Evolutionary conservation across 257 asterid species (phyloP), one percentile per base, ranked within the genome.

Genomic region (Galeopsis tetrahit): DNA sequence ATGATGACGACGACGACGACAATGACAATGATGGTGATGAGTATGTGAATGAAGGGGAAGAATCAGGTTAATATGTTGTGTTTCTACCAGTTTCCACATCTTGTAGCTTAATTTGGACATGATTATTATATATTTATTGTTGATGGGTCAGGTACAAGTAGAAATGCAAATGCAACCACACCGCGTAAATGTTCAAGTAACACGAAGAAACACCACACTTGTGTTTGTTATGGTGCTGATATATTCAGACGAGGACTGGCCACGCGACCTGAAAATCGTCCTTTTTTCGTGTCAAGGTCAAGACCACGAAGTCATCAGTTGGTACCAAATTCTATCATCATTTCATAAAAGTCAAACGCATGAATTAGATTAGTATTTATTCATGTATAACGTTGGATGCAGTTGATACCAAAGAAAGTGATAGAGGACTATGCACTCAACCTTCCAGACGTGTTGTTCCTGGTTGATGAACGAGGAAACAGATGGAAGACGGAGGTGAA

Each of bases 351-450:
- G 28, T 21, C 28, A 21, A 21, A n/a, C n/a, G n/a, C 4, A 36
- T 36, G 5, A 36, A 3, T 36, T 38, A 38, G 43, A 38, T 38
- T 5, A 38, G 43, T 21, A 21, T 21, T 21, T 21, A 21, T 21
- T 21, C 28, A 21, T 21, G 28, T 21, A 21, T 21, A 21, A 21
- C 28, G 52, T 10, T 44, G 15, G 3, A 49, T 76, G 82, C 80
- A 83, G 88, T 2, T 9, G 72, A 75, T 84, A 14, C 88, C 88
- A 3, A 52, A 10, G 4, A 71, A 76, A 1, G 82, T 76, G 40
- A 59, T 70, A 4, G 56, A 7, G 35, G 76, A 63, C 68, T 68
- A 65, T 4, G 34, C 13, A 7, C 75, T 76, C 3, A 21, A 15
- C 0, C 53, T 79, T 1, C 69, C 81, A 1, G 33, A 7, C 0